Evolutionary conservation across 2,329 filamentous ascomycete species (phyloP).

Genomic region (Penicillium sp.): DNA sequence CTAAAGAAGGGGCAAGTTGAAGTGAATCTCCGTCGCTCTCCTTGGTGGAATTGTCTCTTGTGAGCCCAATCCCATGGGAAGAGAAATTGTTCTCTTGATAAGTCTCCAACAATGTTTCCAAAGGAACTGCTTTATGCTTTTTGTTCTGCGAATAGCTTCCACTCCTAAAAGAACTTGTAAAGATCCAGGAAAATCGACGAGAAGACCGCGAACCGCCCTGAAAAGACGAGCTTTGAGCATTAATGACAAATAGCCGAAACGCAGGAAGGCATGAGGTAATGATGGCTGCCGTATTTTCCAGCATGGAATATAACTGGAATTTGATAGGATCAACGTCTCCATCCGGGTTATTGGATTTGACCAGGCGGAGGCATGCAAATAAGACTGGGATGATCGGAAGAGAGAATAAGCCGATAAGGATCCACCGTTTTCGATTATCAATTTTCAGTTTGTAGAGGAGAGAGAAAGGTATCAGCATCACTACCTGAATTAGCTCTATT

Average conservation of each 20-base stretch:
- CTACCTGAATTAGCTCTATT: not conserved
- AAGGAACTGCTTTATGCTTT: not conserved
- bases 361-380: constrained; percentile 4
- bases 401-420: not conserved
- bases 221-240: not conserved
- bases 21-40: not conserved
- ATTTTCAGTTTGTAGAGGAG: not conserved
- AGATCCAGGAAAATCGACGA: not conserved
- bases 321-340: constrained; percentile 8
- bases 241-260: not conserved
- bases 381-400: constrained; percentile 3
- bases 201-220: not conserved
- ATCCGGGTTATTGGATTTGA: constrained; percentile 1
- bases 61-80: not conserved
- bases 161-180: not conserved
- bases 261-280: not conserved
- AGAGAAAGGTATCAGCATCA: not conserved
- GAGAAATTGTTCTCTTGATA: not conserved
- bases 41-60: not conserved
- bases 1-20: not conserved
- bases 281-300: not conserved
- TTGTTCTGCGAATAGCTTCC: not conserved
- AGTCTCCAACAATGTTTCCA: not conserved
- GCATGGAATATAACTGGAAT: constrained; percentile 3
- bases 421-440: not conserved